These are phyloP conservation scores for Wickerhamiella brachini DNA, from an alignment of 805 yeast genomes.

Conservation along the genomic window DNA sequence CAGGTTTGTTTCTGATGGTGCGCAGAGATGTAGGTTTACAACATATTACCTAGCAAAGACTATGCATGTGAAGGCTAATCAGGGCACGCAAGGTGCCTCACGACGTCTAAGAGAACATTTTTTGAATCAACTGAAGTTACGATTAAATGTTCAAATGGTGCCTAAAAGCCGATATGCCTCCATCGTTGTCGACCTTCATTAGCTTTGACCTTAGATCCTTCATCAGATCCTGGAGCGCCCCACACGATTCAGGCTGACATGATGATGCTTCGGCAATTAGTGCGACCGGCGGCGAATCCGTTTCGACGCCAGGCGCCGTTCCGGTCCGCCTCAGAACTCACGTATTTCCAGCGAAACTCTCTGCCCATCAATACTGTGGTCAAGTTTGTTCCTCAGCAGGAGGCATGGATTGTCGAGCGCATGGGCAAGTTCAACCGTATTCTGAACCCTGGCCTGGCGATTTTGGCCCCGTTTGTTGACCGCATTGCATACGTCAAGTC, in stretches of 20 bases:
- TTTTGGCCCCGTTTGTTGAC: slow-evolving; percentile 60
- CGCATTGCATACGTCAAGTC: slow-evolving; percentile 70
- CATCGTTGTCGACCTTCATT: no score
- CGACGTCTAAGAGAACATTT: no score
- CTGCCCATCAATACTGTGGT: slow-evolving; percentile 65
- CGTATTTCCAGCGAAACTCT: slow-evolving; percentile 46
- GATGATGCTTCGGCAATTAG: background rate
- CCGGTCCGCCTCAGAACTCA: slow-evolving; percentile 19
- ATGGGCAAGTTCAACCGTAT: slow-evolving; percentile 72
- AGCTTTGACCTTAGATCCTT: no score
- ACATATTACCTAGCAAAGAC: no score
- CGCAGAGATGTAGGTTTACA: no score
- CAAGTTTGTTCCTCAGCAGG: slow-evolving; percentile 78
- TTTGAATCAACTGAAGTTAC: no score
- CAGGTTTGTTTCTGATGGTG: no score
- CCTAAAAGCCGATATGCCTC: no score
- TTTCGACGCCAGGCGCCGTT: background rate
- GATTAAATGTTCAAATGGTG: no score
- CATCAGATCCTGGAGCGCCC: background rate
- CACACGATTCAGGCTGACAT: background rate
- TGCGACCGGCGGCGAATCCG: background rate
- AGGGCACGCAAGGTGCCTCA: background rate
- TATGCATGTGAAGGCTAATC: background rate
- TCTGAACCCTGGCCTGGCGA: slow-evolving; percentile 64
- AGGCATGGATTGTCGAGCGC: slow-evolving; percentile 82